phyloP scores from a whole-genome alignment of 495 filamentous ascomycete species.

The Terfezia claveryi region DNA sequence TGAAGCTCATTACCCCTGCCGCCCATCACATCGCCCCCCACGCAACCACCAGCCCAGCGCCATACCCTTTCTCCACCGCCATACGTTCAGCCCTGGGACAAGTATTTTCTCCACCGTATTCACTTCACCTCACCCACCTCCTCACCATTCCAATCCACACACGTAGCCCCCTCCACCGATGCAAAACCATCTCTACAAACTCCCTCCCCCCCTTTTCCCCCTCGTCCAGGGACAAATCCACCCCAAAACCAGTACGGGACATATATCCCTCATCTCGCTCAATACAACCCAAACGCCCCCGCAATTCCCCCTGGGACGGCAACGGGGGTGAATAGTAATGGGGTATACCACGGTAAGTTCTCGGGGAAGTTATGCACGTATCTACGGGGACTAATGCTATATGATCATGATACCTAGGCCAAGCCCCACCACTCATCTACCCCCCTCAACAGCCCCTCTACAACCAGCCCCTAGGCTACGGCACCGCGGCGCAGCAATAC shows the following conservation, averaged over 20 bases:
- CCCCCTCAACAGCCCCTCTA: not conserved
- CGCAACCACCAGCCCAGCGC: no score
- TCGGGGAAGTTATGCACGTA: no score
- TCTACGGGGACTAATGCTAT: no score
- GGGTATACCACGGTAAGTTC: no score
- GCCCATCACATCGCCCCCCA: no score
- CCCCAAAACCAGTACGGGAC: not conserved
- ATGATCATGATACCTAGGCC: not conserved
- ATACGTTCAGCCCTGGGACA: no score
- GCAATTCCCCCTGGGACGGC: not conserved
- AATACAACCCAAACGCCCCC: not conserved
- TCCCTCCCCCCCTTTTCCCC: not conserved
- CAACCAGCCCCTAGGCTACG: not conserved
- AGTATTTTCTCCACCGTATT: no score
- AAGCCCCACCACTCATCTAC: not conserved
- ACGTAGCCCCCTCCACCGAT: not conserved
- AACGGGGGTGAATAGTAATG: not conserved
- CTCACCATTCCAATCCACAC: not conserved
- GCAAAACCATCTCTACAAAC: not conserved
- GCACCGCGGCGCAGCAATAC: not conserved
- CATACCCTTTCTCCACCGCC: no score
- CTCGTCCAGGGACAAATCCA: not conserved
- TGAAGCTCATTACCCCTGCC: no score
- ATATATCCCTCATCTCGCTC: not conserved
- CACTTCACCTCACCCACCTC: not conserved